Evolutionary conservation across 108 stramenopile species (phyloP), one percentile per base, ranked within the genome.

Genomic region (Schizochytrium sp.): DNA sequence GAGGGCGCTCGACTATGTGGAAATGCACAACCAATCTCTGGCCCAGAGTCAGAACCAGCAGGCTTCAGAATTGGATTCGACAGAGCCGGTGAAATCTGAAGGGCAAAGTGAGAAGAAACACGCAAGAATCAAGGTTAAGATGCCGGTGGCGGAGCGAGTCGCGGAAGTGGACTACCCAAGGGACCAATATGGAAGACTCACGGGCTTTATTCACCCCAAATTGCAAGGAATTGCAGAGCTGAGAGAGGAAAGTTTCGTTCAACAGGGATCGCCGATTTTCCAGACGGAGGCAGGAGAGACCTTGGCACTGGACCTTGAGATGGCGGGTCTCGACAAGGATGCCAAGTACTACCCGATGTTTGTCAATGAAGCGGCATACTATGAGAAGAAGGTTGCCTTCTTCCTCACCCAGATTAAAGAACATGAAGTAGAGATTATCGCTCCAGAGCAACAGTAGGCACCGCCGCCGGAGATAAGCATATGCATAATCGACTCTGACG

Each of bases 311-410:
- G 94, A 95, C 72, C 42, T 15, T 44, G 64, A 69, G 15, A 38
- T 44, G 64, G 40, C 40, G 10, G 64, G 28, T 69, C 91, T 92
- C 8, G 47, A 95, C 3, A 96, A 97, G 91, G 96, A 96, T 88
- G 90, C 92, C 40, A 95, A 95, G 89, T 97, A 94, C 90, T 88
- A 93, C 44, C 73, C 95, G 40, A 95, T 97, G 59, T 97, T 96
- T 90, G 93, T 97, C 47, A 97, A 97, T 89, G 96, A 97, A 87
- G 96, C 94, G 53, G 96, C 95, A 57, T 97, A 97, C 87, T 97
- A 96, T 91, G 95, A 96, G 1, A 83, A 83, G 2, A 53, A 53
- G 50, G 76, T 83, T 0, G 76, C 76, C 28, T 83, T 83, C 28
- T 83, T 55, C 76, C 76, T 83, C 76, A 83, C 76, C n/a, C 47